Conservation (phyloP, 2,329 filamentous ascomycete species). For the Penicillium brevicompactum region DNA sequence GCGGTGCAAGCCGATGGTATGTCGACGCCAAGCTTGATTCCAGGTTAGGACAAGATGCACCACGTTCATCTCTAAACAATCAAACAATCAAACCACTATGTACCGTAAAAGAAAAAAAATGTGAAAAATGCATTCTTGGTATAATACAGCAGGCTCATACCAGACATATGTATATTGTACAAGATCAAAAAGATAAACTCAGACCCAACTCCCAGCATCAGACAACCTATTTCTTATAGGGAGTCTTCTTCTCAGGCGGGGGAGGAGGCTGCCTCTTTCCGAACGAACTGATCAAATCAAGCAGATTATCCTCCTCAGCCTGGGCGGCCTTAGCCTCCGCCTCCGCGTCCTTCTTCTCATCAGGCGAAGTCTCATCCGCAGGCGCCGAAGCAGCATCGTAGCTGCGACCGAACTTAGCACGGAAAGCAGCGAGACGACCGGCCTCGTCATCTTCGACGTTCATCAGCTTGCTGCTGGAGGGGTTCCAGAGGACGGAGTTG, state of each 20-base stretch:
- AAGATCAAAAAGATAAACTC: slow-evolving; percentile 13
- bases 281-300: slow-evolving; percentile 60
- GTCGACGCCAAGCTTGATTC: too few species aligned
- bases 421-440: slow-evolving; percentile 82
- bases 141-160: slow-evolving; percentile 14
- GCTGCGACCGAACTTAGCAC: slow-evolving; percentile 76
- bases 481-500: slow-evolving; percentile 92
- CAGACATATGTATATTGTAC: slow-evolving; percentile 26
- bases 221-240: not conserved
- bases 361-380: slow-evolving; percentile 17
- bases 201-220: slow-evolving; percentile 23
- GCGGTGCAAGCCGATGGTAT: too few species aligned
- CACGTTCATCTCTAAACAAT: too few species aligned
- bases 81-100: too few species aligned
- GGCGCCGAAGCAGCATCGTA: slow-evolving; percentile 66
- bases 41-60: too few species aligned
- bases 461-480: slow-evolving; percentile 73
- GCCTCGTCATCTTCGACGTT: slow-evolving; percentile 96
- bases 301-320: slow-evolving; percentile 55
- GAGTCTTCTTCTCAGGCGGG: slow-evolving; percentile 11
- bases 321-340: slow-evolving; percentile 46
- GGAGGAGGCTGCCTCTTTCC: slow-evolving; percentile 42
- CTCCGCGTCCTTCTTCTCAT: slow-evolving; percentile 31
- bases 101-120: not conserved
- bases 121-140: slow-evolving; percentile 12